Base-by-base conservation (phyloP, 768 basidiomycete species). In the Neoboletus magnificus region DNA sequence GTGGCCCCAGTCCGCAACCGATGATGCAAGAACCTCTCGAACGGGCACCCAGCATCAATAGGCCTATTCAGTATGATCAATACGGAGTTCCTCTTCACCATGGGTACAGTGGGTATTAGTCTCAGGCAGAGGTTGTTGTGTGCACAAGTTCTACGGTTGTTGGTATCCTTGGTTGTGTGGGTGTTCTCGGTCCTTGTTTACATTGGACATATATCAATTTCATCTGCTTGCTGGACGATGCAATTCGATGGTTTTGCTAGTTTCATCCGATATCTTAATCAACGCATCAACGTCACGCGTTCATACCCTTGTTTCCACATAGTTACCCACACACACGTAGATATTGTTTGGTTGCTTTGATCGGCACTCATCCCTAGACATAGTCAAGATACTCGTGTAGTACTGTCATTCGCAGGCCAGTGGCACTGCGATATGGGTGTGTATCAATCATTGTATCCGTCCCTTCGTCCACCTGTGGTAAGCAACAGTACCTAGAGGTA, bases 1-100 rank as follows among this genome's bases (percentile, higher is more conserved):
- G 90, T 58, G 90, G 87, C 32, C 76, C 84, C 10, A 87, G 83
- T 71, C 83, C 86, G 18, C 80, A 81, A 58, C 89, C 88, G 18
- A 72, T 68, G 65, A 77, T 80, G 78, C 69, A 72, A 43, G 73
- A 80, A 58, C 44, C 65, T 29, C 63, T 76, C 22, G 56, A 59
- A 33, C 70, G 60, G 35, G 73, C 73, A 22, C 75, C 75, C 8
- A 79, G 70, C 45, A 67, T 79, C 48, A 84, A 79, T 66, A 50
- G 77, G 57, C 76, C 78, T 18, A 62, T 71, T 42, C 75, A 75
- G 52, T 84, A 86, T 62, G 82, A 84, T 59, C 71, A 68, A 48
- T 78, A 75, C 53, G 79, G 77, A 51, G 77, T 86, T 16, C 85
- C 87, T 41, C 76, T 84, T 59, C 85, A 87, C 64, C 81, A 86